Evolutionary conservation across 2,329 filamentous ascomycete species (phyloP).

Genomic region (Metarhizium guizhouense): DNA sequence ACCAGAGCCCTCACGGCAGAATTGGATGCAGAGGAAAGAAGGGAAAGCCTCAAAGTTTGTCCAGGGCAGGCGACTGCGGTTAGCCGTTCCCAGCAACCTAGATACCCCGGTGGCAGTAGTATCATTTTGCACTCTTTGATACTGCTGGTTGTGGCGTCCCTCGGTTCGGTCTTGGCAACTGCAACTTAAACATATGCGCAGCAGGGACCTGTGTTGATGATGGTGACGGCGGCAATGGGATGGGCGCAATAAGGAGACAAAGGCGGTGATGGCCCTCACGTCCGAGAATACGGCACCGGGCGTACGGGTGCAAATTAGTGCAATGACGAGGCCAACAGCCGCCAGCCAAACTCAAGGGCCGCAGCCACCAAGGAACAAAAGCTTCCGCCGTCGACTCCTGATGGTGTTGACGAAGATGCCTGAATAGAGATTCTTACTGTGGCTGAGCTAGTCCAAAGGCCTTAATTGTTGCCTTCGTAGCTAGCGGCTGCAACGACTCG

Average conservation of each 20-base stretch:
- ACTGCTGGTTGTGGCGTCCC: conserved; percentile 2
- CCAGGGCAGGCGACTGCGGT: not conserved
- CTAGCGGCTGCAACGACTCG: no score
- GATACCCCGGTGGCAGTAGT: not conserved
- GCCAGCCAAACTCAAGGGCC: not conserved
- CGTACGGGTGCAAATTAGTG: no score
- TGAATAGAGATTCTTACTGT: not conserved
- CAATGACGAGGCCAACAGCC: not conserved
- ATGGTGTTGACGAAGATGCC: not conserved
- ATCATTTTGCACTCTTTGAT: not conserved
- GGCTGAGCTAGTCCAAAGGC: no score
- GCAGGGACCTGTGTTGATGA: not conserved
- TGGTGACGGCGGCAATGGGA: not conserved
- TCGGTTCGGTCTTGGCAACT: conserved; percentile 3
- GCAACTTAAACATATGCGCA: not conserved
- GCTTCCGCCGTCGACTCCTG: no score
- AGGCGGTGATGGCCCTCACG: not conserved
- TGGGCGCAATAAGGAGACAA: not conserved
- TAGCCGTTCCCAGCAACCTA: not conserved
- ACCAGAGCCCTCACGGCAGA: not conserved
- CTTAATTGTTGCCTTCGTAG: no score
- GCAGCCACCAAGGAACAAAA: no score
- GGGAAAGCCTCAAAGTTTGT: not conserved
- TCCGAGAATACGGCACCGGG: no score
- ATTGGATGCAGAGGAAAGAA: not conserved